These are phyloP conservation scores for Stachybotrys chlorohalonatus DNA, from an alignment of 2,329 filamentous ascomycete genomes.

Conservation along the genomic window DNA sequence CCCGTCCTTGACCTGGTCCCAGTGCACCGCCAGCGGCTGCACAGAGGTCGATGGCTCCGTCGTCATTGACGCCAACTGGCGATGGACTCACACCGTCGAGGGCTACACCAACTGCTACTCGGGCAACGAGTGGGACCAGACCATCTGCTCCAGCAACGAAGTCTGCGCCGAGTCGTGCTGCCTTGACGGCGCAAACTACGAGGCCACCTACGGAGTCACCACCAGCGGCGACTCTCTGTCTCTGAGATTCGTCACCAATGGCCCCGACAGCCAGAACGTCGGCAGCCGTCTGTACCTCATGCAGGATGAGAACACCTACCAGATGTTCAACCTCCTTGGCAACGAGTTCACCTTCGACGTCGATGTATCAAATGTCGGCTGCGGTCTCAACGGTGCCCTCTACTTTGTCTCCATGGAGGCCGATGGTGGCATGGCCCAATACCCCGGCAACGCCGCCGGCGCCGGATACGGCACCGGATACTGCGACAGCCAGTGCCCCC, in stretches of 20 bases:
- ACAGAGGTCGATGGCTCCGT: slow-evolving; percentile 38
- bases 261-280: slow-evolving; percentile 35
- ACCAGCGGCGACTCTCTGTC: slow-evolving; percentile 41
- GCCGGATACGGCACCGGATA: slow-evolving; percentile 53
- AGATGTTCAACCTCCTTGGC: slow-evolving; percentile 56
- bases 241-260: slow-evolving; percentile 49
- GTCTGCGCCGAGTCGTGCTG: slow-evolving; percentile 41
- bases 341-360: slow-evolving; percentile 67
- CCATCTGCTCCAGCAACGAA: slow-evolving; percentile 27
- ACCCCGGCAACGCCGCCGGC: slow-evolving; percentile 39
- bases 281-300: slow-evolving; percentile 56
- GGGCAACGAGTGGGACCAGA: slow-evolving; percentile 38
- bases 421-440: slow-evolving; percentile 44
- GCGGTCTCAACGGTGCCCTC: slow-evolving; percentile 63
- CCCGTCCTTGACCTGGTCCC: slow-evolving; percentile 42
- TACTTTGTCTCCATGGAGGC: slow-evolving; percentile 56
- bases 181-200: slow-evolving; percentile 44
- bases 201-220: slow-evolving; percentile 42
- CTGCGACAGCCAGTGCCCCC: slow-evolving; percentile 44
- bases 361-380: slow-evolving; percentile 58
- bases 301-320: slow-evolving; percentile 50
- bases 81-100: slow-evolving; percentile 43
- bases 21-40: slow-evolving; percentile 44
- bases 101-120: slow-evolving; percentile 47
- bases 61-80: slow-evolving; percentile 52